Conservation (phyloP, 164 flowering plant genomes). For the Stephania cephalantha region DNA sequence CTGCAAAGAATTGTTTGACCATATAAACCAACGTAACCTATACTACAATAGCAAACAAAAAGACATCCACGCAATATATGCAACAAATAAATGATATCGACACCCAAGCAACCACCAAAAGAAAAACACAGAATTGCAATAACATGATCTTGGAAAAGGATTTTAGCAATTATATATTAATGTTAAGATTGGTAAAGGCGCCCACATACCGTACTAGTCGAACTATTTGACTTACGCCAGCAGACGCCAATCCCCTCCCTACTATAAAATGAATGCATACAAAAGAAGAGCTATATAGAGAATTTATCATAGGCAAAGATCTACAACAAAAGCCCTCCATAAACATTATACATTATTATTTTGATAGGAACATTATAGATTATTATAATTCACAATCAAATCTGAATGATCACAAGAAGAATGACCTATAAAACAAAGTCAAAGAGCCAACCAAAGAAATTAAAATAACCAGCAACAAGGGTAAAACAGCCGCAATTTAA, state of each 20-base stretch:
- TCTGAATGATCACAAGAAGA: background rate
- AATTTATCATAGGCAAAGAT: conserved; percentile 17
- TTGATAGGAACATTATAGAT: background rate
- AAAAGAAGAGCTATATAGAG: conserved; percentile 39
- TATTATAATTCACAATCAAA: background rate
- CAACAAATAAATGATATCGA: conserved; percentile 5
- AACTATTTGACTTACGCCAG: conserved; percentile 70
- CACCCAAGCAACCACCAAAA: conserved; percentile 3
- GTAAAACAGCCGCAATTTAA: background rate
- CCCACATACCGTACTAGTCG: conserved; percentile 84
- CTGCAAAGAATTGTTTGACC: conserved; percentile 49
- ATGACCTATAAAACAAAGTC: background rate
- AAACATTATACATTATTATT: background rate
- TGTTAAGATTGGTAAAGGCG: conserved; percentile 40
- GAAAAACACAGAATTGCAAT: background rate
- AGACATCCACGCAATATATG: conserved; percentile 1
- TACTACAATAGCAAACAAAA: background rate
- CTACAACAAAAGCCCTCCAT: conserved; percentile 2
- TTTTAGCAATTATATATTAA: conserved; percentile 17
- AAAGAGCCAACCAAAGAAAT: background rate
- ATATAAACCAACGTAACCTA: conserved; percentile 36
- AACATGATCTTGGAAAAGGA: conserved; percentile 4
- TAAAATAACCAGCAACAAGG: background rate
- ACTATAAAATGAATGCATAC: conserved; percentile 67
- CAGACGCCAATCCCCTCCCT: conserved; percentile 85